Conservation (phyloP, 306 rosid species). For the Carpinus viminea region DNA sequence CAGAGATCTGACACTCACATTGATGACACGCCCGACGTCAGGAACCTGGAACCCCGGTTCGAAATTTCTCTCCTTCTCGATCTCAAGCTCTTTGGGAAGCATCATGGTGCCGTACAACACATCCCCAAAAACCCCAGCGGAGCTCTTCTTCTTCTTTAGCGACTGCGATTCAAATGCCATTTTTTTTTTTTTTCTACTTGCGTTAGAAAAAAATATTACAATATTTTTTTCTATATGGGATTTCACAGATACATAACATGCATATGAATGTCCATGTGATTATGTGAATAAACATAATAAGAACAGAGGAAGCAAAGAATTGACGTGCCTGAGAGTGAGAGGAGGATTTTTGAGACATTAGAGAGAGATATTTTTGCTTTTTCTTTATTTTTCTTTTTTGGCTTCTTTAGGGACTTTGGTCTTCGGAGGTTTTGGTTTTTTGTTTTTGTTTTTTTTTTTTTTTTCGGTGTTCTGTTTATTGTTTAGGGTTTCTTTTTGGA, state of each 20-base stretch:
- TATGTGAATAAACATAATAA: not conserved
- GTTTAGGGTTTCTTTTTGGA: not conserved
- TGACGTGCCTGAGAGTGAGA: conserved; percentile 58
- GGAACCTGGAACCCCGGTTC: conserved; percentile 57
- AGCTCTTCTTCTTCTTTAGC: conserved; percentile 46
- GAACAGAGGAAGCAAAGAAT: conserved; percentile 15
- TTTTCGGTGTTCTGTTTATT: not conserved
- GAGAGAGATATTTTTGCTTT: not conserved
- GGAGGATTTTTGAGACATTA: conserved; percentile 52
- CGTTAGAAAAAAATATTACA: not conserved
- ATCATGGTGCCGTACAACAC: conserved; percentile 41
- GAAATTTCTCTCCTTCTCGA: conserved; percentile 36
- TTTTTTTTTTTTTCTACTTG: conserved; percentile 27
- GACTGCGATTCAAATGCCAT: conserved; percentile 59
- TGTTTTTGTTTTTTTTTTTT: too few relatives aligned
- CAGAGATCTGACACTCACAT: conserved; percentile 24
- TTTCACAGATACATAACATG: not conserved
- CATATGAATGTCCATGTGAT: not conserved
- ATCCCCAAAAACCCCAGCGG: conserved; percentile 54
- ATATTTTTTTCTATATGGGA: too few relatives aligned
- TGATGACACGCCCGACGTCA: conserved; percentile 41
- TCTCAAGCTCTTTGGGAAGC: conserved; percentile 47
- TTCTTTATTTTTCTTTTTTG: not conserved
- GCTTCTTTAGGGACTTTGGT: not conserved
- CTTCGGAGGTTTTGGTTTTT: not conserved